Evolutionary conservation across 768 basidiomycete genomes (phyloP).

Genomic region (Rickenella mellea): DNA sequence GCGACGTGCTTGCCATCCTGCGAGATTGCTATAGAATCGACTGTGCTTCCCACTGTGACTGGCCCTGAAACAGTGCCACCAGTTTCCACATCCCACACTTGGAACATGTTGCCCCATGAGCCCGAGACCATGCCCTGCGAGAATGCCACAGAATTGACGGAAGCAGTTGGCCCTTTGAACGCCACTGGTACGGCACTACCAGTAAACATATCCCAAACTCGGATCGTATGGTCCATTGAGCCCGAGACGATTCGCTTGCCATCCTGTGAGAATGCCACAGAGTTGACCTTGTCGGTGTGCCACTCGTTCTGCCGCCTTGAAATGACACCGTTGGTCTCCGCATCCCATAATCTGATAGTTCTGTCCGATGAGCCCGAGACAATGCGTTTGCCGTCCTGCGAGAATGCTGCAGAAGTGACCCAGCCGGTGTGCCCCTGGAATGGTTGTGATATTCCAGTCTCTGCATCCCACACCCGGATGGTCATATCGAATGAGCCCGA

Average conservation of each 20-base stretch:
- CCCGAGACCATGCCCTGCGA: conserved; percentile 22
- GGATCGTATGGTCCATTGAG: conserved; percentile 3
- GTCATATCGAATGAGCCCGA: conserved; percentile 37
- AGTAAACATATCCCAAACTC: conserved; percentile 7
- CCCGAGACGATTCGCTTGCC: conserved; percentile 8
- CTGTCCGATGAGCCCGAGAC: conserved; percentile 19
- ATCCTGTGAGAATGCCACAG: no score
- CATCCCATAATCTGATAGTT: conserved; percentile 17
- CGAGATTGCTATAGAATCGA: conserved; percentile 17
- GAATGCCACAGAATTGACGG: conserved; percentile 13
- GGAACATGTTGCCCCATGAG: conserved; percentile 16
- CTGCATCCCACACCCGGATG: conserved; percentile 76
- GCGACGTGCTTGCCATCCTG: conserved; percentile 19
- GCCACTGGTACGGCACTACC: not conserved
- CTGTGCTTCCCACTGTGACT: conserved; percentile 9
- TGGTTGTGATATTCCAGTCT: conserved; percentile 20
- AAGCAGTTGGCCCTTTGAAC: conserved; percentile 10
- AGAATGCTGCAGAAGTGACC: conserved; percentile 15
- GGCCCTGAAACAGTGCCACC: conserved; percentile 1
- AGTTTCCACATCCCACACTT: conserved; percentile 19
- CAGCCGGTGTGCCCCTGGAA: conserved; percentile 10
- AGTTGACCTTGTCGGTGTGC: not conserved
- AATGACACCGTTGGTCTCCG: not conserved
- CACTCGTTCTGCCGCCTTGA: no score
- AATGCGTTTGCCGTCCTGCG: conserved; percentile 17